Evolutionary conservation across 2,329 filamentous ascomycete genomes (phyloP).

Genomic region (Trichocomaceae sp.): DNA sequence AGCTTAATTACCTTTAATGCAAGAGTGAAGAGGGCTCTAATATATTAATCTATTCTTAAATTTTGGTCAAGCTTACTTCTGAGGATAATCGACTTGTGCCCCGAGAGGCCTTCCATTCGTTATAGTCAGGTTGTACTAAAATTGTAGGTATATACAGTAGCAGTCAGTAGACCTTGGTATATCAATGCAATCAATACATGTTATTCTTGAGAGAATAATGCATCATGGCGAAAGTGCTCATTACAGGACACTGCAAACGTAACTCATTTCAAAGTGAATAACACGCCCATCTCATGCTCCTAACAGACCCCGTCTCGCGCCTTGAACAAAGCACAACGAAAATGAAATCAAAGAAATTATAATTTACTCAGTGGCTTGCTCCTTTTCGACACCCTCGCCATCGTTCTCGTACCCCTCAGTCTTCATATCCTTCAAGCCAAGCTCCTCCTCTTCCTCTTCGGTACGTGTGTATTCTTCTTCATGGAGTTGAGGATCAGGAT

Average conservation of each 20-base stretch:
- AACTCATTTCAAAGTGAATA: background rate
- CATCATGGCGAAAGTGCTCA: background rate
- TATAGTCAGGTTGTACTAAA: too few species aligned
- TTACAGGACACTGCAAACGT: background rate
- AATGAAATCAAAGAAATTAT: background rate
- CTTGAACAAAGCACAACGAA: background rate
- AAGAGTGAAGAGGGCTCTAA: too few species aligned
- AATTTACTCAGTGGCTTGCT: conserved; percentile 22
- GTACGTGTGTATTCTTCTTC: conserved; percentile 80
- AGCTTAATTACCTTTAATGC: too few species aligned
- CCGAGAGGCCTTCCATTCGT: too few species aligned
- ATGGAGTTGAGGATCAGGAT: conserved; percentile 76
- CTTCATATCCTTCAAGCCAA: conserved; percentile 90
- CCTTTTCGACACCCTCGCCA: conserved; percentile 16
- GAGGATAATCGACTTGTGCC: too few species aligned
- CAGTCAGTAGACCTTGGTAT: too few species aligned
- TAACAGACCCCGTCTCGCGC: conserved; percentile 11
- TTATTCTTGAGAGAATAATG: too few species aligned
- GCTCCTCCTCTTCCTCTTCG: conserved; percentile 84
- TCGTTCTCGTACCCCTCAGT: conserved; percentile 73
- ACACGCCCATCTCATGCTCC: background rate
- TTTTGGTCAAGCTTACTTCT: too few species aligned
- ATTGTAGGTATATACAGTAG: too few species aligned
- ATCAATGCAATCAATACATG: too few species aligned
- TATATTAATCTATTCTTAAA: too few species aligned